A percentile compares a stretch with the other conserved stretches of the same genome.
Conservation (phyloP, 2,329 filamentous ascomycete species). For the Uncinocarpus reesii region DNA sequence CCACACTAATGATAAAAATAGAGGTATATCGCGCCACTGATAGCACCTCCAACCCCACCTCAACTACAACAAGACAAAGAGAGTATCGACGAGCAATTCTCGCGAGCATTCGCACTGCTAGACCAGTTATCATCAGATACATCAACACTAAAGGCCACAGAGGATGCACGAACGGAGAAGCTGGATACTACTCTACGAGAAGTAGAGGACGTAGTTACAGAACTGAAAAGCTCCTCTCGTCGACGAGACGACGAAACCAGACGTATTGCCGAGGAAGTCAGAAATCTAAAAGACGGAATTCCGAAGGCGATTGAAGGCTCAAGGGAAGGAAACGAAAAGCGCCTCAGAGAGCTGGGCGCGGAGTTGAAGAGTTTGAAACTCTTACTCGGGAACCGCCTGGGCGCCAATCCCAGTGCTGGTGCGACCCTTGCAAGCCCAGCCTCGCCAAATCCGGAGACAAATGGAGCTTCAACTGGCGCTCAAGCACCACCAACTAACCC, state of each 20-base stretch:
- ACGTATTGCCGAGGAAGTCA: conserved; percentile 75
- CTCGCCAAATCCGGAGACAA: conserved; percentile 21
- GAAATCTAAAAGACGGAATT: conserved; percentile 69
- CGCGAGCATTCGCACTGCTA: conserved; percentile 78
- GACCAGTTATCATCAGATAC: conserved; percentile 91
- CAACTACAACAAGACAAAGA: conserved; percentile 92
- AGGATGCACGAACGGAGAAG: conserved; percentile 71
- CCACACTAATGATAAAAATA: too few relatives aligned
- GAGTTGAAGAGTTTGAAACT: conserved; percentile 91
- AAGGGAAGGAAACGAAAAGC: conserved; percentile 68
- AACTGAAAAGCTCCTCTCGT: conserved; percentile 70
- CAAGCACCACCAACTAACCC: conserved; percentile 16
- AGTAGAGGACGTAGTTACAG: conserved; percentile 69
- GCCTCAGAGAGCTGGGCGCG: conserved; percentile 71
- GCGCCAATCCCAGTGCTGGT: conserved; percentile 26
- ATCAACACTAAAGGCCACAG: conserved; percentile 71
- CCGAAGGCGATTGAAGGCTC: conserved; percentile 82
- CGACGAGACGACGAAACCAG: conserved; percentile 80
- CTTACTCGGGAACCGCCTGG: conserved; percentile 58
- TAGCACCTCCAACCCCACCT: conserved; percentile 85
- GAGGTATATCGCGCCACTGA: conserved; percentile 83
- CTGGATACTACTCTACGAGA: conserved; percentile 73
- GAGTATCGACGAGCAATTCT: conserved; percentile 83
- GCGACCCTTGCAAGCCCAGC: conserved; percentile 22
- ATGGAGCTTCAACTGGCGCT: conserved; percentile 20